Conservation (phyloP, 2,329 filamentous ascomycete genomes). For the Colletotrichum sp. region DNA sequence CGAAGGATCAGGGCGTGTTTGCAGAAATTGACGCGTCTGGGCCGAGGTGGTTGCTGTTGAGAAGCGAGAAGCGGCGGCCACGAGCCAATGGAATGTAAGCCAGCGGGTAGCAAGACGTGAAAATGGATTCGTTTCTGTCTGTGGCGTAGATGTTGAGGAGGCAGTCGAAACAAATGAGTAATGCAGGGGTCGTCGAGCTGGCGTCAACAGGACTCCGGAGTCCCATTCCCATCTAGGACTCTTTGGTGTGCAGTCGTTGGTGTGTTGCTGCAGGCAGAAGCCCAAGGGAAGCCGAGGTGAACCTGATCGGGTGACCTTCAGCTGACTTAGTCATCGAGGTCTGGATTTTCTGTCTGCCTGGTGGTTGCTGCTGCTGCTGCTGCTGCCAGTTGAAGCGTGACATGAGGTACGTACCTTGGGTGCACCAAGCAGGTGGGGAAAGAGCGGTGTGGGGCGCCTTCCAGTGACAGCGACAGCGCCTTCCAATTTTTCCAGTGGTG, state of each 20-base stretch:
- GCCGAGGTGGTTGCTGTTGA: not conserved
- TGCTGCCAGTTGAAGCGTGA: not conserved
- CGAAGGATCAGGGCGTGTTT: not conserved
- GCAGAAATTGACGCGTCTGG: slow-evolving; percentile 4
- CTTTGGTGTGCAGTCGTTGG: not conserved
- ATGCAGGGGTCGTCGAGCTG: not conserved
- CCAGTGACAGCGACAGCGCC: not conserved
- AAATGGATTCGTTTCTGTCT: not conserved
- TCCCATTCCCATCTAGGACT: not conserved
- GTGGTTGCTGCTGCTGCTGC: not conserved
- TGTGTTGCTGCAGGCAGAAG: slow-evolving; percentile 3
- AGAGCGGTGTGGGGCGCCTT: not conserved
- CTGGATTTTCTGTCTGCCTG: not conserved
- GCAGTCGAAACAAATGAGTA: not conserved
- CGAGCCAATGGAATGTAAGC: not conserved
- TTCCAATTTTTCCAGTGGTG: not conserved
- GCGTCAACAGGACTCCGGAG: not conserved
- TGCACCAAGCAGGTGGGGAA: not conserved
- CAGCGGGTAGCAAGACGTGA: not conserved
- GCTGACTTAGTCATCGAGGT: not conserved
- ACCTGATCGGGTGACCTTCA: not conserved
- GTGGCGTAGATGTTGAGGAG: not conserved
- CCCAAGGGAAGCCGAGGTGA: not conserved
- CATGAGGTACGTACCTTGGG: not conserved
- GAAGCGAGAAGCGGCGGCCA: not conserved